A percentile compares a stretch with the other conserved stretches of the same genome.
Conservation (phyloP, 2,329 filamentous ascomycete genomes). For the Fusarium sp. region DNA sequence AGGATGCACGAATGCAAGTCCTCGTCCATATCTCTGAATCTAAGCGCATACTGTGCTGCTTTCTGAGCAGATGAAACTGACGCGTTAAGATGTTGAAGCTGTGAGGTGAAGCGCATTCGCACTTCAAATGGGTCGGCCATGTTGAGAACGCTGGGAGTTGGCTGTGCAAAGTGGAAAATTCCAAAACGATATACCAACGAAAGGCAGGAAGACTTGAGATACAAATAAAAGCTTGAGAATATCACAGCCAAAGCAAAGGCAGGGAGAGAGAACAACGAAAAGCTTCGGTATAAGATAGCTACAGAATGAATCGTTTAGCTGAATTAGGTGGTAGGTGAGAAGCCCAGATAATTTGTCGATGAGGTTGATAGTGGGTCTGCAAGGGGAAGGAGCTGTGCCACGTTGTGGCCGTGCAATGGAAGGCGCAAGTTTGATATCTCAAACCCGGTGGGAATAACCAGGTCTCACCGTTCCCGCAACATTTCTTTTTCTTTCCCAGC, state of each 20-base stretch:
- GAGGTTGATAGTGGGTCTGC: conserved; percentile 34
- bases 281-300: conserved; percentile 1
- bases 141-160: conserved; percentile 20
- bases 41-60: conserved; percentile 93
- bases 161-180: background rate
- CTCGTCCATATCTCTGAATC: conserved; percentile 93
- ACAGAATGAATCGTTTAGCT: conserved; percentile 14
- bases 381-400: conserved; percentile 9
- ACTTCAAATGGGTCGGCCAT: conserved; percentile 94
- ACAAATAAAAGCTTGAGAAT: conserved; percentile 26
- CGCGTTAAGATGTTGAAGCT: conserved; percentile 90
- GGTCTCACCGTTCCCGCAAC: conserved; percentile 11
- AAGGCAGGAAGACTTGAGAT: conserved; percentile 15
- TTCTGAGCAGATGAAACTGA: conserved; percentile 90
- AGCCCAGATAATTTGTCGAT: conserved; percentile 22
- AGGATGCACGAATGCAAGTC: conserved; percentile 97
- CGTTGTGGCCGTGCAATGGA: conserved; percentile 26
- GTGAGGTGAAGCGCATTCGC: conserved; percentile 93
- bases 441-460: conserved; percentile 18
- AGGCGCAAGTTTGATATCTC: conserved; percentile 7
- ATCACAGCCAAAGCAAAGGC: conserved; percentile 20
- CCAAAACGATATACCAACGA: conserved; percentile 1
- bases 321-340: conserved; percentile 17
- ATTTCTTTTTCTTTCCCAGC: background rate
- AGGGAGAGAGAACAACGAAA: conserved; percentile 11